Evolutionary conservation across 352 stramenopile genomes (phyloP), one percentile per base, ranked within the genome.

Genomic region (Globisporangium acanthophoron): DNA sequence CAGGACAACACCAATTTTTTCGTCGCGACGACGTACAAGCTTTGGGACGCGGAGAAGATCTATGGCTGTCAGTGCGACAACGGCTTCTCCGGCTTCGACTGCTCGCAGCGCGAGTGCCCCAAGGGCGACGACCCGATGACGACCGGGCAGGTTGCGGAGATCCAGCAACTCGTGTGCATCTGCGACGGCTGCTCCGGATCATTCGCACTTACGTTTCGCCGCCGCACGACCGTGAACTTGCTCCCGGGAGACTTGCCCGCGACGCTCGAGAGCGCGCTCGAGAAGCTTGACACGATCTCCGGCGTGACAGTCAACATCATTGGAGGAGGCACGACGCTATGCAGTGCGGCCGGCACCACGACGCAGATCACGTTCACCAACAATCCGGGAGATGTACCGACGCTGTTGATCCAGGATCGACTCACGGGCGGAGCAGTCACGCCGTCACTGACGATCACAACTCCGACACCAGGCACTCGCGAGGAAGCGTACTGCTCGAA

Each of bases 401-500:
- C 41, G 0, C 59, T 91, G 5, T 69, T 82, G 59, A 50, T 91
- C 51, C 64, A 80, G 18, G 80, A 71, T 50, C 66, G 65, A 3
- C 66, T 88, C 16, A 71, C 58, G 27, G 69, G 67, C 4, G 66
- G 55, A 3, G 63, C 52, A 4, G 35, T 59, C 0, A 45, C 58
- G 0, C 29, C 65, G 13, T 7, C 57, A 29, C 49, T 74, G 44
- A 62, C 57, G 4, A 35, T 74, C 31, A 50, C 55, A 11, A 40
- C 59, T 0, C 47, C 56, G 13, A 65, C 63, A 13, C 56, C 69
- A 21, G 81, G 81, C 20, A 88, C 71, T 0, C 74, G 73, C 3
- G 78, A 87, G 43, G 71, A 81, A 43, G 62, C 52, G 5, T 73
- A 95, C 65, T 98, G 94, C 66, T 92, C 87, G 0, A 97, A 97